Percentiles rank a stretch among this genome's conserved stretches.
Conservation (phyloP, 495 filamentous ascomycete genomes). For the Penicillium canariense region DNA sequence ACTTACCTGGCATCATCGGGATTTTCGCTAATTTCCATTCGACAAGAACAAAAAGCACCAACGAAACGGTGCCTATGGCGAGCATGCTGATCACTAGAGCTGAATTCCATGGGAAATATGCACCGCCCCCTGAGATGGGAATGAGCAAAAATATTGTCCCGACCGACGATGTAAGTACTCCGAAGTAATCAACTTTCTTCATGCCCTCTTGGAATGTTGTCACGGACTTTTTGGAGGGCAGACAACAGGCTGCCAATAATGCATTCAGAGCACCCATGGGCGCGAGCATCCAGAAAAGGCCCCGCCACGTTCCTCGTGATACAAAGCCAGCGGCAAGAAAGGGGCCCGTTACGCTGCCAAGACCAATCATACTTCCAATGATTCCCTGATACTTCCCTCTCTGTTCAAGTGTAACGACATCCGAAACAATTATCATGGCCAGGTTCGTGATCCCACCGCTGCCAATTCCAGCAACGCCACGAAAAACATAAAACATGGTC, state of each 20-base stretch:
- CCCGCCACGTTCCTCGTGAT: slow-evolving; percentile 36
- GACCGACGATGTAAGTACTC: slow-evolving; percentile 42
- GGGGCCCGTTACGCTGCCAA: slow-evolving; percentile 38
- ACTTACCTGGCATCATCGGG: slow-evolving; percentile 53
- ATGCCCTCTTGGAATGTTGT: slow-evolving; percentile 34
- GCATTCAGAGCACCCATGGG: slow-evolving; percentile 30
- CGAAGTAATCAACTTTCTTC: slow-evolving; percentile 53
- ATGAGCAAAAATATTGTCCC: slow-evolving; percentile 50
- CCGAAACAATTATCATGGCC: slow-evolving; percentile 45
- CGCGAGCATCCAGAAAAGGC: slow-evolving; percentile 38
- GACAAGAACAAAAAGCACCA: slow-evolving; percentile 48
- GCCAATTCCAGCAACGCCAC: slow-evolving; percentile 49
- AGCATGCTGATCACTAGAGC: slow-evolving; percentile 59
- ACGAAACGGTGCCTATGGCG: slow-evolving; percentile 39
- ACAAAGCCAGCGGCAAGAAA: slow-evolving; percentile 40
- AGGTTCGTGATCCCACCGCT: slow-evolving; percentile 44
- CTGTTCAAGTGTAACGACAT: slow-evolving; percentile 39
- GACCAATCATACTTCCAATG: slow-evolving; percentile 34
- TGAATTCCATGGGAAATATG: slow-evolving; percentile 52
- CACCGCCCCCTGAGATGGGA: slow-evolving; percentile 57
- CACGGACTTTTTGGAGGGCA: slow-evolving; percentile 30
- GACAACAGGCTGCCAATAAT: slow-evolving; percentile 29
- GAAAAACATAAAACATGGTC: slow-evolving; percentile 48
- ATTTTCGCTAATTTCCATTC: slow-evolving; percentile 53
- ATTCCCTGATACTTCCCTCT: slow-evolving; percentile 43